A percentile compares a stretch with the other conserved stretches of the same genome.
Conservation (phyloP, 2,329 filamentous ascomycete species). For the Reticulascus tulasneorum region DNA sequence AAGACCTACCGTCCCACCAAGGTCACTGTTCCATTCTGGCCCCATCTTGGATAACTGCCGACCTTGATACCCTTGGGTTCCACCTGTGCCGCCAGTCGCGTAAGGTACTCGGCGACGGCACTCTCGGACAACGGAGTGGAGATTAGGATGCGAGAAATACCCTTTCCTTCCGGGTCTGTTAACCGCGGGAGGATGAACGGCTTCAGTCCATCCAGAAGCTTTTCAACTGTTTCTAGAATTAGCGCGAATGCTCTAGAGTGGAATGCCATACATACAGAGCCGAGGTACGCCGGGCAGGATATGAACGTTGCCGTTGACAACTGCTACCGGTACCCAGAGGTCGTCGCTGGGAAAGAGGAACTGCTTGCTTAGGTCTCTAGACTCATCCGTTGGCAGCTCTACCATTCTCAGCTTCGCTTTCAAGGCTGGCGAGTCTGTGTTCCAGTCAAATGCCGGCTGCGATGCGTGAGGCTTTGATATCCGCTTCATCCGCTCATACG, state of each 20-base stretch:
- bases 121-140: conserved; percentile 88
- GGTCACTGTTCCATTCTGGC: conserved; percentile 87
- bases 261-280: conserved; percentile 64
- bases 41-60: conserved; percentile 92
- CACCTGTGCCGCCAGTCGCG: conserved; percentile 70
- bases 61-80: conserved; percentile 81
- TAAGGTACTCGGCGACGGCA: conserved; percentile 76
- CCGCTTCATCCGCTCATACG: conserved; percentile 77
- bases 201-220: conserved; percentile 72
- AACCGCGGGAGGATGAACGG: conserved; percentile 67
- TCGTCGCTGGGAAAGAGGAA: conserved; percentile 75
- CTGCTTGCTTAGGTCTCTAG: conserved; percentile 62
- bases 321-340: conserved; percentile 84
- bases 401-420: conserved; percentile 90
- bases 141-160: conserved; percentile 73
- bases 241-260: not conserved
- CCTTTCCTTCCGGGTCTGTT: conserved; percentile 75
- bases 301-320: conserved; percentile 90
- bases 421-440: conserved; percentile 71
- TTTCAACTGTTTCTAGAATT: conserved; percentile 51
- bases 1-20: conserved; percentile 61
- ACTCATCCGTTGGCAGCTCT: conserved; percentile 72
- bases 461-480: conserved; percentile 70
- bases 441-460: conserved; percentile 78
- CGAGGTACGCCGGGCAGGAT: conserved; percentile 87